These are phyloP conservation scores for Candida coleopterorum DNA, from an alignment of 805 yeast species.

Conservation along the genomic window DNA sequence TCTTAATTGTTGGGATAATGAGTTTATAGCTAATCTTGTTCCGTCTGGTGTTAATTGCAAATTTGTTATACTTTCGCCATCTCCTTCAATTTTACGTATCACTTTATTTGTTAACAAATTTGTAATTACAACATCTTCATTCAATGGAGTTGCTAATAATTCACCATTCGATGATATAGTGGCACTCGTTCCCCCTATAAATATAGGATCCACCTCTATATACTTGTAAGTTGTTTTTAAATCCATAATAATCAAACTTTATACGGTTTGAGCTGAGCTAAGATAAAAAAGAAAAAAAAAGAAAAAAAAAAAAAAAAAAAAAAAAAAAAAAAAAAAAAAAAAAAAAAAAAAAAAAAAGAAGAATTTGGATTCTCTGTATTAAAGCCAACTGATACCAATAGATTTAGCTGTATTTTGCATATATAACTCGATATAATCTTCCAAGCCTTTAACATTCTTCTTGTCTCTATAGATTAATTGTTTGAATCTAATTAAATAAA, in stretches of 20 bases:
- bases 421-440: conserved; percentile 42
- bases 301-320: not conserved
- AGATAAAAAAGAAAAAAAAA: not conserved
- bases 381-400: conserved; percentile 37
- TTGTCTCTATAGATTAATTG: conserved; percentile 29
- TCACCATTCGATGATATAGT: conserved; percentile 64
- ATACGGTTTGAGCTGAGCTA: conserved; percentile 2
- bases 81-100: conserved; percentile 69
- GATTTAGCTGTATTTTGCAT: conserved; percentile 39
- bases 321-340: too few species aligned
- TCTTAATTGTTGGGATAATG: conserved; percentile 79
- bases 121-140: conserved; percentile 72
- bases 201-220: conserved; percentile 69
- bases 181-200: conserved; percentile 79
- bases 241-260: too few species aligned
- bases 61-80: conserved; percentile 75
- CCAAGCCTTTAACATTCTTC: conserved; percentile 33
- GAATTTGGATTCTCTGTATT: too few species aligned
- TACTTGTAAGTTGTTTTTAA: conserved; percentile 40
- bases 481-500: conserved; percentile 25
- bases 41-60: conserved; percentile 77
- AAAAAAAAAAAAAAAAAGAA: too few species aligned
- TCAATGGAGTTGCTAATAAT: conserved; percentile 71
- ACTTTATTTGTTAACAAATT: conserved; percentile 54
- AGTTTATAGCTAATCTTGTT: conserved; percentile 58